Evolutionary conservation across 768 basidiomycete species (phyloP).

Genomic region (Lactarius akahatsu): DNA sequence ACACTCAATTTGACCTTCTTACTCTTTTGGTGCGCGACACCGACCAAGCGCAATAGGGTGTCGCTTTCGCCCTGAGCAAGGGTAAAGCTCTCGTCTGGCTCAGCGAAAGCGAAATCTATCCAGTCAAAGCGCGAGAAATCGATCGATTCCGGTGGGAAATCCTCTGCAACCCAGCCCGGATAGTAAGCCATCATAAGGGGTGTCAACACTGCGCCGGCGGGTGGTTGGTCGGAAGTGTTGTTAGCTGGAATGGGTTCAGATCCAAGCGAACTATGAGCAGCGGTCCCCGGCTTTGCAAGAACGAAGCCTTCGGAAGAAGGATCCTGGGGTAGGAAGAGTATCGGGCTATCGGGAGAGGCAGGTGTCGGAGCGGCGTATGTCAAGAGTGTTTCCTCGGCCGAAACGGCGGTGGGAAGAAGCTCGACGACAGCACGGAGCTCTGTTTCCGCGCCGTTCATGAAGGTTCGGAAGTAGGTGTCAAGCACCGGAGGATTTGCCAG

Average conservation of each 20-base stretch:
- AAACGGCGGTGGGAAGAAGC: neutral
- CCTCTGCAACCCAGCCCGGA: constrained; percentile 67
- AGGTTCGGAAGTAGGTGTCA: constrained; percentile 1
- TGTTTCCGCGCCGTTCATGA: constrained; percentile 1
- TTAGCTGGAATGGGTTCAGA: neutral
- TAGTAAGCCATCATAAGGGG: constrained; percentile 77
- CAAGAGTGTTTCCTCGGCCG: neutral
- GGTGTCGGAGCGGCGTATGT: neutral
- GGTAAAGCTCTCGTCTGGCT: constrained; percentile 54
- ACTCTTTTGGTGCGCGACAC: constrained; percentile 55
- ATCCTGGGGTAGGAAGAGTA: constrained; percentile 12
- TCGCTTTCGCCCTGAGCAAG: constrained; percentile 66
- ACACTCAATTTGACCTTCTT: constrained; percentile 80
- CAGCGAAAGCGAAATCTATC: constrained; percentile 89
- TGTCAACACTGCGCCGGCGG: constrained; percentile 16
- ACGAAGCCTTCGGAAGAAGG: constrained; percentile 2
- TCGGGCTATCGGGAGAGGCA: constrained; percentile 3
- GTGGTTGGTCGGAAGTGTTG: neutral
- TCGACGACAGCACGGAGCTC: neutral
- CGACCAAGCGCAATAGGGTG: constrained; percentile 62
- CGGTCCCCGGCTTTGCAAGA: neutral
- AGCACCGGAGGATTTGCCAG: constrained; percentile 6
- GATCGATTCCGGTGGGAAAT: constrained; percentile 65
- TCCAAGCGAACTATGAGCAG: neutral
- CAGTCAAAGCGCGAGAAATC: constrained; percentile 73